These are phyloP conservation scores for Fusarium verticillioides DNA, from an alignment of 2,329 filamentous ascomycete genomes.

Conservation along the genomic window DNA sequence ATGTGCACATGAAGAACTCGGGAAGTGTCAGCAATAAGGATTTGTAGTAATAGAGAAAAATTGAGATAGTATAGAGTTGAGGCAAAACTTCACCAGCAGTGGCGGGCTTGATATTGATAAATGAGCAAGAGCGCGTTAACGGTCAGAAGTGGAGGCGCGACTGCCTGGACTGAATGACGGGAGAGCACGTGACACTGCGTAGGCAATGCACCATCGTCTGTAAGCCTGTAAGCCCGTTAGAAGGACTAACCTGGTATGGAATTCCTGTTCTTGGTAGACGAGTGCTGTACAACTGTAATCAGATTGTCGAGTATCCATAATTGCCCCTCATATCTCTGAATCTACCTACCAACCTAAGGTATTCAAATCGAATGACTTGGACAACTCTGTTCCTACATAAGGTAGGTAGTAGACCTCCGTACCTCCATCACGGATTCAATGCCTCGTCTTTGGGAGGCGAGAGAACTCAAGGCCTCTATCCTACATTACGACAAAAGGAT, in stretches of 20 bases:
- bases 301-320: slow-evolving; percentile 20
- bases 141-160: not conserved
- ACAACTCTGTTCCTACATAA: not conserved
- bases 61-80: not conserved
- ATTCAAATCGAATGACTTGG: not conserved
- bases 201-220: not conserved
- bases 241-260: not conserved
- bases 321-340: slow-evolving; percentile 21
- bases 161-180: slow-evolving; percentile 31
- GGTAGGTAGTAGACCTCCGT: not conserved
- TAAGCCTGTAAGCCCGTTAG: not conserved
- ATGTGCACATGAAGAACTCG: slow-evolving; percentile 42
- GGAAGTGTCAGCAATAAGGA: not conserved
- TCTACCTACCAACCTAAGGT: not conserved
- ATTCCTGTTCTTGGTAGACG: not conserved
- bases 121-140: slow-evolving; percentile 38
- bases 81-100: slow-evolving; percentile 14
- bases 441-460: not conserved
- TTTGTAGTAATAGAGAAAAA: not conserved
- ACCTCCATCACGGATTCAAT: not conserved
- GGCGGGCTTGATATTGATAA: slow-evolving; percentile 25
- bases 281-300: not conserved
- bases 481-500: not conserved
- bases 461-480: not conserved
- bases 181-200: slow-evolving; percentile 45